These are phyloP conservation scores for Capsicum chinense DNA, from an alignment of 257 asterid species.

Conservation along the genomic window DNA sequence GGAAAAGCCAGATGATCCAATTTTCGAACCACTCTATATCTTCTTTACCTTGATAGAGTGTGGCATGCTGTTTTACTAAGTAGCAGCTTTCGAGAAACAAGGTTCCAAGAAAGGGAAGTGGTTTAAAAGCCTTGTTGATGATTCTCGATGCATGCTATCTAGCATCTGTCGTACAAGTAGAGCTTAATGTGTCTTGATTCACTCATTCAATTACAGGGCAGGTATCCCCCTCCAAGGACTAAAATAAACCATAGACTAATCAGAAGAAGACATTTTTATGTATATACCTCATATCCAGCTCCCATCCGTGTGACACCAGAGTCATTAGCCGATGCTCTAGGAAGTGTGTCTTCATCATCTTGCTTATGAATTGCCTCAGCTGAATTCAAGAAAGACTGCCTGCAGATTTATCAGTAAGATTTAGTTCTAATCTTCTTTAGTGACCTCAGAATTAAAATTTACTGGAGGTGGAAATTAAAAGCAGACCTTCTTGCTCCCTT, in stretches of 20 bases:
- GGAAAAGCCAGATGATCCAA: neutral
- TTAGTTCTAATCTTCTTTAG: constrained; percentile 27
- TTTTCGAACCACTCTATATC: neutral
- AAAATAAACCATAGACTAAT: neutral
- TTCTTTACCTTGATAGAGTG: neutral
- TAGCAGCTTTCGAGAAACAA: neutral
- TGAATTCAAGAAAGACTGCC: constrained; percentile 81
- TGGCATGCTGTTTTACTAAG: neutral
- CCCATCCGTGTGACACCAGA: constrained; percentile 74
- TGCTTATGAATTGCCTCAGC: constrained; percentile 69
- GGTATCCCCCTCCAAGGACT: neutral
- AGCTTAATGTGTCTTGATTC: neutral
- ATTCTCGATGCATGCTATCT: neutral
- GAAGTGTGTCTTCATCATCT: constrained; percentile 68
- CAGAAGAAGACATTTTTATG: neutral
- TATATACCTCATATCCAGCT: constrained; percentile 81
- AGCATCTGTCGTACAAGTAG: neutral
- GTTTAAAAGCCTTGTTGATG: neutral
- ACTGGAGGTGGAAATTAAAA: constrained; percentile 37
- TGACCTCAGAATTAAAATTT: neutral
- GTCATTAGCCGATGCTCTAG: constrained; percentile 77
- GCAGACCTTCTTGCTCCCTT: constrained; percentile 91
- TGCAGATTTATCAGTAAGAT: constrained; percentile 39
- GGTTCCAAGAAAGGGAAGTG: neutral
- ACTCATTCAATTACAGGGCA: neutral